Conservation (phyloP, 768 basidiomycete species). For the Xerocomellus intermedius region DNA sequence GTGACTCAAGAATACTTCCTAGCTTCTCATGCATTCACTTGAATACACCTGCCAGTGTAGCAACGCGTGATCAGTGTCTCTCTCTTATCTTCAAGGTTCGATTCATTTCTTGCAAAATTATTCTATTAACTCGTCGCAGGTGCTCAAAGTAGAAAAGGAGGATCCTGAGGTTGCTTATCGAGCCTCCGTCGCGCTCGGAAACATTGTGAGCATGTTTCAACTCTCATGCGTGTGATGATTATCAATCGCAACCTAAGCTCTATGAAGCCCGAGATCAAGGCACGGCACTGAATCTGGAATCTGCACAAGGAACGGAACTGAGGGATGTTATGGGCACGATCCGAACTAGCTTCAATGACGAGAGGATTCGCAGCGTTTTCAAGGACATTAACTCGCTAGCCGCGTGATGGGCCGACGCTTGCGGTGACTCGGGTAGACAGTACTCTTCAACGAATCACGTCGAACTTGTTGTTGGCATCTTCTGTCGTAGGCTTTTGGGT, state of each 20-base stretch:
- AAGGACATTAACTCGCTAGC: constrained; percentile 48
- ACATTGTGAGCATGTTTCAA: constrained; percentile 48
- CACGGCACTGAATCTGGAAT: constrained; percentile 31
- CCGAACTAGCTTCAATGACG: constrained; percentile 53
- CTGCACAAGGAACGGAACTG: constrained; percentile 41
- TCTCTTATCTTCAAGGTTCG: constrained; percentile 46
- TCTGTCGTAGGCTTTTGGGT: not conserved
- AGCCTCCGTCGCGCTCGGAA: constrained; percentile 69
- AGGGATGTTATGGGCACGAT: constrained; percentile 39
- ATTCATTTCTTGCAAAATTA: not conserved
- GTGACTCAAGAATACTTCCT: constrained; percentile 1
- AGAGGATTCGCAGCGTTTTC: constrained; percentile 51
- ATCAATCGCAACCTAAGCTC: constrained; percentile 38
- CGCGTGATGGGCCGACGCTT: constrained; percentile 1
- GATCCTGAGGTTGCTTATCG: constrained; percentile 76
- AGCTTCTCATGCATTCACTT: constrained; percentile 67
- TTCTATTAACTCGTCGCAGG: constrained; percentile 16
- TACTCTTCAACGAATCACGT: not conserved
- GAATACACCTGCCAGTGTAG: constrained; percentile 39
- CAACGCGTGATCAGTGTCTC: constrained; percentile 43
- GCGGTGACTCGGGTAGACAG: not conserved
- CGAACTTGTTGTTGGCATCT: not conserved
- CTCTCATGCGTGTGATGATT: not conserved
- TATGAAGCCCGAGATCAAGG: constrained; percentile 43
- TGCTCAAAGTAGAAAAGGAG: constrained; percentile 40